Evolutionary conservation across 2,329 filamentous ascomycete genomes (phyloP).

Genomic region (Exophiala sp.): DNA sequence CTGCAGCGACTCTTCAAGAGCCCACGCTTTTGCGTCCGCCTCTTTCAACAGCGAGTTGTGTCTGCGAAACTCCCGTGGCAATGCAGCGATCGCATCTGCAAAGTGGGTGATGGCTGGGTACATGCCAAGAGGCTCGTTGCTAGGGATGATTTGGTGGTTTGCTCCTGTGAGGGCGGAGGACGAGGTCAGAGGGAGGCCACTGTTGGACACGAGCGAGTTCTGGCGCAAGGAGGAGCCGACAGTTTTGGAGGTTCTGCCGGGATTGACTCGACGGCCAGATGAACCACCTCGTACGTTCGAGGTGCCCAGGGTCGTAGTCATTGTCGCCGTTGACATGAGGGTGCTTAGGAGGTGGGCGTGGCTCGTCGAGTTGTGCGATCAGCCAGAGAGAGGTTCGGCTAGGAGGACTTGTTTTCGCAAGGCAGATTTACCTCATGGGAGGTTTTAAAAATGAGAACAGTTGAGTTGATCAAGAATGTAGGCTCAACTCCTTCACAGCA

Average conservation of each 20-base stretch:
- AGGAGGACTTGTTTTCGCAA: not conserved
- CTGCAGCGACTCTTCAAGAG: conserved; percentile 77
- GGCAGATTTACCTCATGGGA: conserved; percentile 2
- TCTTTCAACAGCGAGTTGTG: conserved; percentile 96
- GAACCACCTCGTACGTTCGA: conserved; percentile 27
- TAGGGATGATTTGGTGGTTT: conserved; percentile 2
- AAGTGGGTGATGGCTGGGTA: conserved; percentile 71
- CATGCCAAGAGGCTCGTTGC: conserved; percentile 48
- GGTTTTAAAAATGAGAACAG: not conserved
- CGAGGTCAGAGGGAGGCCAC: conserved; percentile 20
- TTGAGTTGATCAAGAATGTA: not conserved
- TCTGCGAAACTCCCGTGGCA: conserved; percentile 90
- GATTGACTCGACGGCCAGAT: conserved; percentile 46
- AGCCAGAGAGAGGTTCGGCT: not conserved
- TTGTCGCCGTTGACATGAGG: conserved; percentile 26
- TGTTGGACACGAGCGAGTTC: conserved; percentile 31
- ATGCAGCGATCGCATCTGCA: conserved; percentile 83
- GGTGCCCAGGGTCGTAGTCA: conserved; percentile 26
- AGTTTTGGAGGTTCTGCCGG: conserved; percentile 48
- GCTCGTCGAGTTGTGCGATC: conserved; percentile 16
- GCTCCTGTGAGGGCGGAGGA: conserved; percentile 23
- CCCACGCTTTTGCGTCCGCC: conserved; percentile 94
- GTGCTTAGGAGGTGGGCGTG: conserved; percentile 3
- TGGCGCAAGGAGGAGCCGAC: conserved; percentile 39
- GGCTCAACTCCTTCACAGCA: not conserved